Conservation (phyloP, 1,139 yeast species). For the Magnusiomyces paraingens region DNA sequence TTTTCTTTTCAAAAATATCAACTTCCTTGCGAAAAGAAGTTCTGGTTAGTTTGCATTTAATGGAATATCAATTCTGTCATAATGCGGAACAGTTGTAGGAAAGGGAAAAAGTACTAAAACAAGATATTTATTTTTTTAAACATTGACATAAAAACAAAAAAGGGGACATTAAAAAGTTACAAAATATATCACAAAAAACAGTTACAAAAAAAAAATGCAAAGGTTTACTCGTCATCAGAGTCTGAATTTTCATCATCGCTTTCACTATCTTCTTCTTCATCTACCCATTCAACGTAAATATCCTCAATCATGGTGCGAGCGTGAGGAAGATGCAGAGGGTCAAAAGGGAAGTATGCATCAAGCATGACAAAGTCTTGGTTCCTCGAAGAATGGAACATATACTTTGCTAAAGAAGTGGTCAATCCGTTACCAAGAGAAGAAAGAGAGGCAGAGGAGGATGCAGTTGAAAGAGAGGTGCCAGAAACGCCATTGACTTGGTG, state of each 20-base stretch:
- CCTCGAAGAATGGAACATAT: background rate
- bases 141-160: no score
- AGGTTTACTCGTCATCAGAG: conserved; percentile 23
- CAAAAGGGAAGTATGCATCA: conserved; percentile 93
- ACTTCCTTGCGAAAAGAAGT: background rate
- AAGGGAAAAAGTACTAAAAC: no score
- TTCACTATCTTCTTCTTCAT: conserved; percentile 55
- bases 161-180: background rate
- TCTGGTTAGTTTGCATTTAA: background rate
- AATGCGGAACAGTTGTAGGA: no score
- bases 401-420: background rate
- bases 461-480: conserved; percentile 13
- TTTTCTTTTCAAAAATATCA: no score
- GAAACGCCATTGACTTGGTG: background rate
- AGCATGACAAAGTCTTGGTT: conserved; percentile 64
- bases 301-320: conserved; percentile 50
- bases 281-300: conserved; percentile 80
- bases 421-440: background rate
- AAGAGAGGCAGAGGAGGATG: background rate
- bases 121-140: no score
- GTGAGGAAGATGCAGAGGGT: conserved; percentile 70
- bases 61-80: background rate
- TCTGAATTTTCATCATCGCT: conserved; percentile 40
- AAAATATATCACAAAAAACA: conserved; percentile 2
- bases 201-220: background rate